phyloP scores from a whole-genome alignment of 768 basidiomycete genomes.

The Rhodotorula paludigena region DNA sequence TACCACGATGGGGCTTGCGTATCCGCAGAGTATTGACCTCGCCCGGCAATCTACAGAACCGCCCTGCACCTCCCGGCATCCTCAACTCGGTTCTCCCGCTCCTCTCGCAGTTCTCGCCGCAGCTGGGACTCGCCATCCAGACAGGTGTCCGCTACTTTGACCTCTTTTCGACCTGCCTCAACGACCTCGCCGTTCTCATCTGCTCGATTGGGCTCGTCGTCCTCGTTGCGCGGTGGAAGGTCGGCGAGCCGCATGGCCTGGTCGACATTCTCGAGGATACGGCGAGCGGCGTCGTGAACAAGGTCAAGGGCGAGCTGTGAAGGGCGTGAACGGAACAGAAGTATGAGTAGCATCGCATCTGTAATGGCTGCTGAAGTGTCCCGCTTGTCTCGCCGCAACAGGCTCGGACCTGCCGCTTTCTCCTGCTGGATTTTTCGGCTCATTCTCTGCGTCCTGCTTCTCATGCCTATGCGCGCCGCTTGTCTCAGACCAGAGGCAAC shows the following conservation, averaged over 20 bases:
- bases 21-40: not conserved
- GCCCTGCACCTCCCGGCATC: constrained; percentile 35
- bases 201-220: constrained; percentile 37
- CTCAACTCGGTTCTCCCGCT: constrained; percentile 39
- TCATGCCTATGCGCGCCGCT: no score
- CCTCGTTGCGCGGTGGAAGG: constrained; percentile 22
- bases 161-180: constrained; percentile 38
- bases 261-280: constrained; percentile 5
- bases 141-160: constrained; percentile 39
- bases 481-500: no score
- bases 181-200: constrained; percentile 43
- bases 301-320: constrained; percentile 27
- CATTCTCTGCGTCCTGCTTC: no score
- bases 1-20: not conserved
- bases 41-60: constrained; percentile 19
- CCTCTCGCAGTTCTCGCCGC: constrained; percentile 40
- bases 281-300: constrained; percentile 8
- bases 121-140: constrained; percentile 31
- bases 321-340: accelerated
- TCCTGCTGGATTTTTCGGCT: no score
- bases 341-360: no score
- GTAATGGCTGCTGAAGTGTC: no score
- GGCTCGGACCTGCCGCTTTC: no score
- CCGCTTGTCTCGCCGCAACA: no score
- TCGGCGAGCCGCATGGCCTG: not conserved